These are phyloP conservation scores for Scenedesmus sp. DNA, from an alignment of 163 green algal genomes.

Conservation along the genomic window DNA sequence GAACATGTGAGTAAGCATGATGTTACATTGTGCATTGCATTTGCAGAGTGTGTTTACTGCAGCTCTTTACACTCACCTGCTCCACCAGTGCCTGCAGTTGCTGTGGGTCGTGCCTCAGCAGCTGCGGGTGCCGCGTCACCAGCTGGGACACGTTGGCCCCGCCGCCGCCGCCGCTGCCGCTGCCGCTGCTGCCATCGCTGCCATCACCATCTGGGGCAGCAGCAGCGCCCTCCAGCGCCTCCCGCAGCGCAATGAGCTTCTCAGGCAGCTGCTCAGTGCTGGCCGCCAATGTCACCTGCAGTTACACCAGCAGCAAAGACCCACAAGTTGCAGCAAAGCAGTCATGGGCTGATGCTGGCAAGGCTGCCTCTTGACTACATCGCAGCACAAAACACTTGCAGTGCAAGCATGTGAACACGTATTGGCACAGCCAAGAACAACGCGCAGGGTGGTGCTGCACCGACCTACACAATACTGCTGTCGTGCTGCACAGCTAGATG, in stretches of 20 bases:
- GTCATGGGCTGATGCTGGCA: too few species aligned
- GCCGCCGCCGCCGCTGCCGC: neutral
- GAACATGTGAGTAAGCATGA: too few species aligned
- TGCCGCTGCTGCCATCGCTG: neutral
- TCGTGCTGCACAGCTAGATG: too few species aligned
- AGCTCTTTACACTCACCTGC: neutral
- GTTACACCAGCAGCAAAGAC: neutral
- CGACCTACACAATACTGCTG: too few species aligned
- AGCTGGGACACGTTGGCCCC: constrained; percentile 21
- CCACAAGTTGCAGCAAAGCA: too few species aligned
- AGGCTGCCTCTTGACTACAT: too few species aligned
- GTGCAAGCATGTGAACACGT: too few species aligned
- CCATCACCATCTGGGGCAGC: neutral
- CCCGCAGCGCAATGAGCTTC: constrained; percentile 19
- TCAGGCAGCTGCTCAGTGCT: neutral
- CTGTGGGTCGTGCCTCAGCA: constrained; percentile 4
- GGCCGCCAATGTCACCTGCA: constrained; percentile 9
- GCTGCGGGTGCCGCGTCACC: constrained; percentile 8
- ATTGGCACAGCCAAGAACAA: too few species aligned
- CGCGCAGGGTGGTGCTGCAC: too few species aligned
- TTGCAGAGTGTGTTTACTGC: neutral
- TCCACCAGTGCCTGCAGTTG: neutral
- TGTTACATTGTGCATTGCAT: too few species aligned
- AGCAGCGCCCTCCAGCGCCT: neutral
- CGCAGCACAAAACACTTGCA: too few species aligned